phyloP scores from a whole-genome alignment of 176 grass and related monocot genomes.

The Avena eriantha region DNA sequence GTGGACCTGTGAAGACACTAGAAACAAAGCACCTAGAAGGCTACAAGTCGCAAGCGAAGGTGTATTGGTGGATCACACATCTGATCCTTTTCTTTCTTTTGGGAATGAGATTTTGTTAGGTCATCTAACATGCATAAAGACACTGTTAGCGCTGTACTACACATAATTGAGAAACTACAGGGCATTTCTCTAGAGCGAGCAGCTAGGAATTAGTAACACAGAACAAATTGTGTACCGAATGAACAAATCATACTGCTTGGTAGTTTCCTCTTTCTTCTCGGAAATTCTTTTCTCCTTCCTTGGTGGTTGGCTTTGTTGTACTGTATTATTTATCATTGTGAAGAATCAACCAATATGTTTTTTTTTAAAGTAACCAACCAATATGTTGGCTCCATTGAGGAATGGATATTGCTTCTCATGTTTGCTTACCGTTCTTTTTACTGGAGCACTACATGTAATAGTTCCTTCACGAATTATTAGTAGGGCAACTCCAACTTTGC shows the following conservation, averaged over 20 bases:
- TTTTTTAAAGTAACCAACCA: too few species aligned
- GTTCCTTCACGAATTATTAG: too few species aligned
- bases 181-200: background rate
- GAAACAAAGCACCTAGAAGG: background rate
- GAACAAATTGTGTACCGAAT: background rate
- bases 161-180: constrained; percentile 1
- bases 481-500: too few species aligned
- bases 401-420: too few species aligned
- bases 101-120: constrained; percentile 8
- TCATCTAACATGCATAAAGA: constrained; percentile 33
- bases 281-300: background rate
- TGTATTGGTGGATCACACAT: background rate
- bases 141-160: background rate
- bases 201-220: background rate
- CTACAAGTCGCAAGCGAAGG: background rate
- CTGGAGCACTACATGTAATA: too few species aligned
- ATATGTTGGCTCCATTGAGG: background rate
- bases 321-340: constrained; percentile 18
- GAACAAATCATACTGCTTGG: background rate
- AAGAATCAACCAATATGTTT: background rate
- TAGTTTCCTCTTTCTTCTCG: background rate
- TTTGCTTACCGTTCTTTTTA: too few species aligned
- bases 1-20: background rate
- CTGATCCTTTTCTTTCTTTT: background rate
- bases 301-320: background rate